Evolutionary conservation across 495 filamentous ascomycete species (phyloP).

Genomic region (Penicillium antarcticum): DNA sequence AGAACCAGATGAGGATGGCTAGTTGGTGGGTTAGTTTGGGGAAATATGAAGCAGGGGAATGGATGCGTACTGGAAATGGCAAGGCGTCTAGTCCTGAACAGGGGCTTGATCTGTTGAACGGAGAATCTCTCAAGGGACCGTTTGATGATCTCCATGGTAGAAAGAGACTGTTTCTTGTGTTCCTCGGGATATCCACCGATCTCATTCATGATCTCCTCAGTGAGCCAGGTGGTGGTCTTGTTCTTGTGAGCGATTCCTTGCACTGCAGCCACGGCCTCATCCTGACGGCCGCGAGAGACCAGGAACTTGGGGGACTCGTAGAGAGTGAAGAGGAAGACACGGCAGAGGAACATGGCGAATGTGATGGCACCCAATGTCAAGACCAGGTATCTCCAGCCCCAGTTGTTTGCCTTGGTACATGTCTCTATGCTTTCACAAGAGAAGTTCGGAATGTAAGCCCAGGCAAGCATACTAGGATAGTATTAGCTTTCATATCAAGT

Average conservation of each 20-base stretch:
- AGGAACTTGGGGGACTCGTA: slow-evolving; percentile 74
- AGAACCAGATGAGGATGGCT: slow-evolving; percentile 43
- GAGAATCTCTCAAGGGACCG: slow-evolving; percentile 47
- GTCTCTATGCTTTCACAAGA: slow-evolving; percentile 26
- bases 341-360: slow-evolving; percentile 56
- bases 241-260: slow-evolving; percentile 51
- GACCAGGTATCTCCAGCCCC: slow-evolving; percentile 75
- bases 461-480: slow-evolving; percentile 38
- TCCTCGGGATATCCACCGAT: slow-evolving; percentile 40
- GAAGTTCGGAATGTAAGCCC: slow-evolving; percentile 50
- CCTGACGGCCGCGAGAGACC: slow-evolving; percentile 61
- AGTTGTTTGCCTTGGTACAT: slow-evolving; percentile 56
- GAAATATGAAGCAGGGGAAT: background rate
- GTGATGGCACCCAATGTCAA: slow-evolving; percentile 64
- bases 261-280: slow-evolving; percentile 61
- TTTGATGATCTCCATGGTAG: slow-evolving; percentile 38
- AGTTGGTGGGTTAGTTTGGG: background rate
- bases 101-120: slow-evolving; percentile 40
- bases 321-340: slow-evolving; percentile 49
- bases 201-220: slow-evolving; percentile 43
- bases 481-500: slow-evolving; percentile 23
- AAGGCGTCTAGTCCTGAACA: slow-evolving; percentile 44
- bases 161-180: slow-evolving; percentile 26
- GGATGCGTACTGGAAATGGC: slow-evolving; percentile 32
- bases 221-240: slow-evolving; percentile 44